These are phyloP conservation scores for Fusarium abutilonis DNA, from an alignment of 2,329 filamentous ascomycete species.

Conservation along the genomic window DNA sequence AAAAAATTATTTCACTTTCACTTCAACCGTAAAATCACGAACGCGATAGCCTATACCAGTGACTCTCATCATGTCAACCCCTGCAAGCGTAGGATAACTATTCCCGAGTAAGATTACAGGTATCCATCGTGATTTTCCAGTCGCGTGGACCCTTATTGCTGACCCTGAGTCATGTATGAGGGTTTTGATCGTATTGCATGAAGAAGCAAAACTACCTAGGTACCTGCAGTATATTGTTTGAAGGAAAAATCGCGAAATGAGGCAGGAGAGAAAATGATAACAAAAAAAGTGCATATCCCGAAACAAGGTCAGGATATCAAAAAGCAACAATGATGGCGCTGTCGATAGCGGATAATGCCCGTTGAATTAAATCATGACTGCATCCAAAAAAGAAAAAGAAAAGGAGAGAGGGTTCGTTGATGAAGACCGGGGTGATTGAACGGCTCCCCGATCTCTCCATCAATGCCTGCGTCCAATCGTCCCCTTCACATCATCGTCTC, in stretches of 20 bases:
- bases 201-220: slow-evolving; percentile 4
- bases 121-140: neutral
- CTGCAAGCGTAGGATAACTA: neutral
- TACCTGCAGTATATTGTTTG: neutral
- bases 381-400: neutral
- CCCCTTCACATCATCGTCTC: slow-evolving; percentile 13
- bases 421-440: slow-evolving; percentile 13
- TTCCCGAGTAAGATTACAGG: neutral
- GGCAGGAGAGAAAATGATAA: neutral
- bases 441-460: slow-evolving; percentile 36
- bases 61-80: neutral
- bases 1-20: neutral
- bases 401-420: neutral
- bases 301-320: neutral
- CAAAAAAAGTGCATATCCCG: neutral
- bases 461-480: slow-evolving; percentile 11
- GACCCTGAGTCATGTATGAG: slow-evolving; percentile 16
- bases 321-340: neutral
- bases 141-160: neutral
- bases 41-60: neutral
- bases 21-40: neutral
- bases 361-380: too few relatives aligned
- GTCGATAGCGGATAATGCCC: too few relatives aligned
- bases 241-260: slow-evolving; percentile 7
- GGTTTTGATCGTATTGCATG: slow-evolving; percentile 12